A percentile compares a stretch with the other conserved stretches of the same genome.
These are phyloP conservation scores for Coemansia sp. DNA, from an alignment of 192 early-diverging fungal species.

Conservation along the genomic window DNA sequence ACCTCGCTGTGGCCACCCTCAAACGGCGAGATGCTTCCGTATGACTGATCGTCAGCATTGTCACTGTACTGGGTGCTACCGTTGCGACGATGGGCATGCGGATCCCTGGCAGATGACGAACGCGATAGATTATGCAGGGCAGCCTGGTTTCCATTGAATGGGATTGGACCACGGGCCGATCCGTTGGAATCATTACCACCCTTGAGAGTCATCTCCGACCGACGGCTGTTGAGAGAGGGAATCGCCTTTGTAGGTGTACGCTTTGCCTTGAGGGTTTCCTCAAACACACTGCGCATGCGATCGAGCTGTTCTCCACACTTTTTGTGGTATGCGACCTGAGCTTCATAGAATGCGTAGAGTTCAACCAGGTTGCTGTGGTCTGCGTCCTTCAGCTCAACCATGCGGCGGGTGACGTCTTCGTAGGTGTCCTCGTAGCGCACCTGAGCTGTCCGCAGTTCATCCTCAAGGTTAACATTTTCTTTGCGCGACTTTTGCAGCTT, in stretches of 20 bases:
- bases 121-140: conserved; percentile 20
- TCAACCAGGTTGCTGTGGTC: conserved; percentile 64
- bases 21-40: conserved; percentile 15
- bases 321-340: conserved; percentile 48
- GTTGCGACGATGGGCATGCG: conserved; percentile 19
- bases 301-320: conserved; percentile 36
- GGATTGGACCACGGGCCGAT: conserved; percentile 23
- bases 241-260: conserved; percentile 32
- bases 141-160: conserved; percentile 19
- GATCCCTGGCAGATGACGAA: conserved; percentile 21
- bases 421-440: conserved; percentile 92
- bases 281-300: conserved; percentile 25
- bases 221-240: conserved; percentile 18
- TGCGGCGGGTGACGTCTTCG: conserved; percentile 68
- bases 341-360: conserved; percentile 52
- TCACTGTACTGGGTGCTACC: conserved; percentile 40
- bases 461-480: conserved; percentile 85
- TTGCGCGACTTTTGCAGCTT: conserved; percentile 90
- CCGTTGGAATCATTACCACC: conserved; percentile 12
- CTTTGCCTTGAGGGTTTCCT: conserved; percentile 32
- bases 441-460: conserved; percentile 86
- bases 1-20: conserved; percentile 9
- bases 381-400: conserved; percentile 78
- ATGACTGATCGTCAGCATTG: conserved; percentile 14
- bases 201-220: conserved; percentile 27